Conservation (phyloP, 1,139 yeast species). For the Yamadazyma aaseri region DNA sequence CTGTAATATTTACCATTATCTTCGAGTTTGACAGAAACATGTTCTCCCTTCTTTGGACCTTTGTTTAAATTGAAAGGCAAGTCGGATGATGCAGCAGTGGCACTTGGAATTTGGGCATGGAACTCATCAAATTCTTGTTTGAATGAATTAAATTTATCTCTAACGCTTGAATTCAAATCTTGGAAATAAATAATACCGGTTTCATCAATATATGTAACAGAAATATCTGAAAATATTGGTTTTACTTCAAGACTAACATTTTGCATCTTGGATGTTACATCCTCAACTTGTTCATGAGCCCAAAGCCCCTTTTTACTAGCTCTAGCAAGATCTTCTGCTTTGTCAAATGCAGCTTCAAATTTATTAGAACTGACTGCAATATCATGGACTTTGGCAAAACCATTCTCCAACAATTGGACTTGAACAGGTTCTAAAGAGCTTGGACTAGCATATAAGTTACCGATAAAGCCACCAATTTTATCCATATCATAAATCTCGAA, state of each 20-base stretch:
- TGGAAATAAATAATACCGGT: slow-evolving; percentile 58
- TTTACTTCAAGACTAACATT: slow-evolving; percentile 27
- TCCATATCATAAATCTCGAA: slow-evolving; percentile 70
- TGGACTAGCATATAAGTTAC: slow-evolving; percentile 58
- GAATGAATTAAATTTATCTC: slow-evolving; percentile 37
- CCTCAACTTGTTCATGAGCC: slow-evolving; percentile 40
- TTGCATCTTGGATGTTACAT: slow-evolving; percentile 33
- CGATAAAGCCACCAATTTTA: slow-evolving; percentile 79
- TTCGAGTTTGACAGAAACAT: slow-evolving; percentile 56
- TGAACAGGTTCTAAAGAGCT: slow-evolving; percentile 57
- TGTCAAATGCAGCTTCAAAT: slow-evolving; percentile 49
- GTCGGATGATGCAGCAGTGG: slow-evolving; percentile 38
- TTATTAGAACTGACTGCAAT: slow-evolving; percentile 62
- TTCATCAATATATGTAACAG: slow-evolving; percentile 51
- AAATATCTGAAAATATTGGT: slow-evolving; percentile 60
- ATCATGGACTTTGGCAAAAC: slow-evolving; percentile 65
- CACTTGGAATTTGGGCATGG: slow-evolving; percentile 41
- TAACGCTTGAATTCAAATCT: slow-evolving; percentile 35
- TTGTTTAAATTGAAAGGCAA: slow-evolving; percentile 46
- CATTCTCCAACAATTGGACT: slow-evolving; percentile 57
- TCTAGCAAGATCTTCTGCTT: slow-evolving; percentile 66
- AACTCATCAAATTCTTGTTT: slow-evolving; percentile 47
- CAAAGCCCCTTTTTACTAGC: slow-evolving; percentile 60
- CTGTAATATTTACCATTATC: slow-evolving; percentile 60
- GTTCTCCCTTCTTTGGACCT: slow-evolving; percentile 56